Evolutionary conservation across 179 eudicot genomes (phyloP).

Genomic region (Spergularia azorica): DNA sequence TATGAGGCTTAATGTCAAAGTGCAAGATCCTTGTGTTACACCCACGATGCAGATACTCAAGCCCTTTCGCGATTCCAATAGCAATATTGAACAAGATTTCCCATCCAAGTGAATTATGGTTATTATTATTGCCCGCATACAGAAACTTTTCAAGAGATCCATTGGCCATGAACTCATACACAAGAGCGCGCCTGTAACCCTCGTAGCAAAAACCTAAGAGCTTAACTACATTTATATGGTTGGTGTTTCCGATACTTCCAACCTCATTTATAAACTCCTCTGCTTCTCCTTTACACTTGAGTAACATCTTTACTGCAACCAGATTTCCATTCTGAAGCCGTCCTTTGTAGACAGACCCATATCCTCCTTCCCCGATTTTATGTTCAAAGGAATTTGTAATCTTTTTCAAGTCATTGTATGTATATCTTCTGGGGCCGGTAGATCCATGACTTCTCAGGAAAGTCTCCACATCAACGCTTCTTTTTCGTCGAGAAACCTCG

Average conservation of each 20-base stretch:
- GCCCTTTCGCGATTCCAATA: slow-evolving; percentile 39
- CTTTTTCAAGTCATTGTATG: slow-evolving; percentile 32
- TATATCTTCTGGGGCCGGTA: slow-evolving; percentile 28
- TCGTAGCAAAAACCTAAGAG: slow-evolving; percentile 39
- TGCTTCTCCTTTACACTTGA: slow-evolving; percentile 29
- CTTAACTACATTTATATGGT: slow-evolving; percentile 37
- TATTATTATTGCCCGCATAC: not conserved
- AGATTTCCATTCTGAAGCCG: slow-evolving; percentile 19
- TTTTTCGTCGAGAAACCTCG: slow-evolving; percentile 2
- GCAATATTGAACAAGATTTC: slow-evolving; percentile 33
- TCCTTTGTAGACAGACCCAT: slow-evolving; percentile 36
- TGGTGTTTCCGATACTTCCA: slow-evolving; percentile 37
- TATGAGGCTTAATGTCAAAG: slow-evolving; percentile 49
- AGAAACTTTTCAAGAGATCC: slow-evolving; percentile 44
- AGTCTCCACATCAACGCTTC: slow-evolving; percentile 27
- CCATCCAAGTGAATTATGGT: slow-evolving; percentile 17
- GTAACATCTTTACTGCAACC: slow-evolving; percentile 38
- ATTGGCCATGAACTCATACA: slow-evolving; percentile 40
- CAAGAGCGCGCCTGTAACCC: slow-evolving; percentile 32
- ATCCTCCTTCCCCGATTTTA: slow-evolving; percentile 42
- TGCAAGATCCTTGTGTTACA: slow-evolving; percentile 42
- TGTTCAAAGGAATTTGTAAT: slow-evolving; percentile 40
- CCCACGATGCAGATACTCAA: slow-evolving; percentile 43
- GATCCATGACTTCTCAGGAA: slow-evolving; percentile 31
- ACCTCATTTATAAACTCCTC: slow-evolving; percentile 44